Base-by-base conservation (phyloP, 2,329 filamentous ascomycete genomes). In the Whalleya microplaca region DNA sequence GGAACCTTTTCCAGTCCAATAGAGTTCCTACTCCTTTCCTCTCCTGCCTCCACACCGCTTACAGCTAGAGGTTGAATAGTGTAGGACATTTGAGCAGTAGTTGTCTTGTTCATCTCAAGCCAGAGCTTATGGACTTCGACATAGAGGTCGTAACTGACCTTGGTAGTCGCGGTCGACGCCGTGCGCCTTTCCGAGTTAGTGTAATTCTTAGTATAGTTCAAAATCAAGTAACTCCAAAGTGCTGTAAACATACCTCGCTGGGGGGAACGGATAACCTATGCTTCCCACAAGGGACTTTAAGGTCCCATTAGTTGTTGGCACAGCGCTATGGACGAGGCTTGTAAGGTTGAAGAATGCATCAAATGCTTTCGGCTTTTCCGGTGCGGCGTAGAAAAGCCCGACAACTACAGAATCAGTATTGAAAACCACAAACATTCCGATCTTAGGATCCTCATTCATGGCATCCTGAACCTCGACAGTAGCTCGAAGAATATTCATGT, bases 401-500 rank as follows among this genome's bases (percentile, higher is more conserved):
- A 56, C 59, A 1, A 40, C 51, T 2, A 60, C 51, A 14, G 53
- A 53, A 0, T n/a, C 32, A 9, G 53, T 16, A 21, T 49, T 50
- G 50, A 64, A 61, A 41, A 42, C 61, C 6, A 51, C 20, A 43
- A 63, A 64, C 2, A 63, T 5, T 20, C 54, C 58, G 7, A 61
- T 41, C 27, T 60, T 62, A 3, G 51, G 49, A 20, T 67, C 61
- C 2, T 27, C 45, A 29, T 66, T 64, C 63, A 66, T 65, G 2
- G 56, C 46, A n/a, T 59, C n/a, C 21, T 64, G 63, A 1, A 58
- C 40, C 1, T 43, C 2, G 2, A 55, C 9, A 1, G 55, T 61
- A 1, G 63, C 56, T 4, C 29, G 32, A 2, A 62, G 32, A 21
- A 65, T 54, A 2, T 62, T 61, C 12, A 27, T 27, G 18, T 58